Conservation (phyloP, 2,329 filamentous ascomycete species). For the Diatrype stigma region DNA sequence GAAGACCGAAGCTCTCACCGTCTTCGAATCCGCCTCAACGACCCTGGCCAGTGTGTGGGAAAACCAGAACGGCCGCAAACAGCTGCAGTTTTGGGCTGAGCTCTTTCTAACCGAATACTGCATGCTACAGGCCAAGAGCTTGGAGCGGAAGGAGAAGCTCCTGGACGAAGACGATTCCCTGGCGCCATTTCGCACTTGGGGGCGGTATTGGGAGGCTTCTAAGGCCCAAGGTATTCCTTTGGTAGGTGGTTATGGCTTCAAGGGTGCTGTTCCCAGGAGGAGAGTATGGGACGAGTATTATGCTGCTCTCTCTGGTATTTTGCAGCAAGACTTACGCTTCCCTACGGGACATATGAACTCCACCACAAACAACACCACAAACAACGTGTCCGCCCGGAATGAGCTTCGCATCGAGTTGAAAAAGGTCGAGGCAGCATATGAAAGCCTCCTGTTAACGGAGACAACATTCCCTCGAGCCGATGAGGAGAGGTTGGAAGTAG, state of each 20-base stretch:
- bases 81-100: conserved; percentile 76
- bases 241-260: conserved; percentile 53
- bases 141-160: conserved; percentile 46
- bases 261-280: conserved; percentile 57
- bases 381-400: conserved; percentile 51
- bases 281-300: conserved; percentile 86
- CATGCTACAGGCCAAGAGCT: conserved; percentile 60
- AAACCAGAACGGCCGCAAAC: conserved; percentile 51
- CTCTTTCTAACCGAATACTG: conserved; percentile 72
- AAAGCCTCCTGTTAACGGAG: conserved; percentile 71
- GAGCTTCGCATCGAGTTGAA: conserved; percentile 75
- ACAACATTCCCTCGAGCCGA: conserved; percentile 81
- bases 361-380: conserved; percentile 33
- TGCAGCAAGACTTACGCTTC: conserved; percentile 63
- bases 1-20: conserved; percentile 56
- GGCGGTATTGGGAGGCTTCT: conserved; percentile 58
- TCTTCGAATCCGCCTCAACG: conserved; percentile 63
- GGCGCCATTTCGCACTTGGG: conserved; percentile 62
- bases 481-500: conserved; percentile 72
- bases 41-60: conserved; percentile 54
- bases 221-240: conserved; percentile 38
- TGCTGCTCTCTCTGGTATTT: conserved; percentile 67
- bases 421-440: conserved; percentile 73
- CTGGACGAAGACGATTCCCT: conserved; percentile 51
- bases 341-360: conserved; percentile 43